Conservation (phyloP, 352 stramenopile species). For the Phytophthora pistaciae region DNA sequence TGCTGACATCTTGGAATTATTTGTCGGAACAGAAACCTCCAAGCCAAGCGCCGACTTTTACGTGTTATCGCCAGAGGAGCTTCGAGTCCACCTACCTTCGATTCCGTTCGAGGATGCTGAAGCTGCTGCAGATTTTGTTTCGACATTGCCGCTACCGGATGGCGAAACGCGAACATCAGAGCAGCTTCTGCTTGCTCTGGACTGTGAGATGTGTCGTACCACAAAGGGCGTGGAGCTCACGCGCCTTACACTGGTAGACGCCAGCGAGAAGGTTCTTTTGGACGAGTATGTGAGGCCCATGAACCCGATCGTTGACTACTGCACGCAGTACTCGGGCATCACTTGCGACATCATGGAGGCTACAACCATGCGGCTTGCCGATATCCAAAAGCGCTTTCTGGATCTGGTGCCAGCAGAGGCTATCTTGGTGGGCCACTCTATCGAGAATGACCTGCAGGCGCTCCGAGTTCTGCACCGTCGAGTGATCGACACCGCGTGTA, state of each 20-base stretch:
- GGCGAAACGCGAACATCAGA: constrained; percentile 42
- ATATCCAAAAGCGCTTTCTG: constrained; percentile 76
- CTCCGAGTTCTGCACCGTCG: constrained; percentile 77
- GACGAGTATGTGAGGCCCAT: constrained; percentile 85
- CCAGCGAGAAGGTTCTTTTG: constrained; percentile 74
- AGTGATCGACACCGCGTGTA: constrained; percentile 82
- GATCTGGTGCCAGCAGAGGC: constrained; percentile 67
- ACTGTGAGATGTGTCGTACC: constrained; percentile 91
- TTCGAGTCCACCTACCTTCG: constrained; percentile 57
- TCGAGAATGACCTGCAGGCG: constrained; percentile 87
- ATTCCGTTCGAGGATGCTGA: constrained; percentile 62
- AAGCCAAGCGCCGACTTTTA: constrained; percentile 81
- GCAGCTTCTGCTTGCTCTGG: constrained; percentile 75
- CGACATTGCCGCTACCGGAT: constrained; percentile 45
- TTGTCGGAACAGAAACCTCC: constrained; percentile 39
- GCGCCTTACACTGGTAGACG: constrained; percentile 77
- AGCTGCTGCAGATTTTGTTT: constrained; percentile 50
- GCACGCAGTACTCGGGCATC: constrained; percentile 89
- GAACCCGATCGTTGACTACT: constrained; percentile 90
- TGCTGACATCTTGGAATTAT: constrained; percentile 13
- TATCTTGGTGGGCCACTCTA: constrained; percentile 89
- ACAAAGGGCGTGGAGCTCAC: constrained; percentile 89
- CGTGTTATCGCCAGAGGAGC: constrained; percentile 67
- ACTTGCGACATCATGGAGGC: constrained; percentile 82
- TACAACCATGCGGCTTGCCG: constrained; percentile 64